Evolutionary conservation across 306 rosid genomes (phyloP).

Genomic region (Sphenostylis stenocarpa): DNA sequence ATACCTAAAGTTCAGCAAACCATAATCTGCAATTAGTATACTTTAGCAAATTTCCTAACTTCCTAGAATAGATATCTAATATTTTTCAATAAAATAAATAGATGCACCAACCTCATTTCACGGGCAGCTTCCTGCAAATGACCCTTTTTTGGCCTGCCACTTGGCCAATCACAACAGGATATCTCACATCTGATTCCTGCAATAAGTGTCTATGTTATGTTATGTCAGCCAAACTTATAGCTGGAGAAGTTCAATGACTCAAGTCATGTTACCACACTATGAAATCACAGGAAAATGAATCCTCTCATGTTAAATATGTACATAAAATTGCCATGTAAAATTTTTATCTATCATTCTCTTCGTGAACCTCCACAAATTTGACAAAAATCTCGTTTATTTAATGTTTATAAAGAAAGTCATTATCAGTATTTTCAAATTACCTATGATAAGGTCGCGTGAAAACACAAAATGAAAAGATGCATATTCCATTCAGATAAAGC

Average conservation of each 20-base stretch:
- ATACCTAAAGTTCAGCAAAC: conserved; percentile 55
- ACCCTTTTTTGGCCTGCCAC: conserved; percentile 85
- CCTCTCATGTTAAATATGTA: not conserved
- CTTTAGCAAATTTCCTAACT: not conserved
- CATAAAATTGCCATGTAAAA: not conserved
- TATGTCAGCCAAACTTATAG: conserved; percentile 26
- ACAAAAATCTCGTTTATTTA: not conserved
- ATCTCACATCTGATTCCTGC: conserved; percentile 81
- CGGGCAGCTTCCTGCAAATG: conserved; percentile 97
- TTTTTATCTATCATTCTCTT: not conserved
- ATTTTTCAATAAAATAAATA: not conserved
- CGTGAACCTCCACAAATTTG: not conserved
- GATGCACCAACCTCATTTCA: conserved; percentile 65
- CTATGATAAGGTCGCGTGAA: not conserved
- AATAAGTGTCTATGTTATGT: not conserved
- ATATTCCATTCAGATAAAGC: not conserved
- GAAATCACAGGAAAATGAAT: not conserved
- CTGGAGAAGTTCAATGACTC: conserved; percentile 11
- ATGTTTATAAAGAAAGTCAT: not conserved
- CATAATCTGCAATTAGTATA: conserved; percentile 23
- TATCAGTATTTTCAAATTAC: not conserved
- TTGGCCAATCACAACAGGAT: conserved; percentile 71
- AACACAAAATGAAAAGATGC: not conserved
- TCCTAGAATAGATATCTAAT: not conserved
- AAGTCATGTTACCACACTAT: conserved; percentile 13